Evolutionary conservation across 2,329 filamentous ascomycete genomes (phyloP).

Genomic region (Cladophialophora yegresii): DNA sequence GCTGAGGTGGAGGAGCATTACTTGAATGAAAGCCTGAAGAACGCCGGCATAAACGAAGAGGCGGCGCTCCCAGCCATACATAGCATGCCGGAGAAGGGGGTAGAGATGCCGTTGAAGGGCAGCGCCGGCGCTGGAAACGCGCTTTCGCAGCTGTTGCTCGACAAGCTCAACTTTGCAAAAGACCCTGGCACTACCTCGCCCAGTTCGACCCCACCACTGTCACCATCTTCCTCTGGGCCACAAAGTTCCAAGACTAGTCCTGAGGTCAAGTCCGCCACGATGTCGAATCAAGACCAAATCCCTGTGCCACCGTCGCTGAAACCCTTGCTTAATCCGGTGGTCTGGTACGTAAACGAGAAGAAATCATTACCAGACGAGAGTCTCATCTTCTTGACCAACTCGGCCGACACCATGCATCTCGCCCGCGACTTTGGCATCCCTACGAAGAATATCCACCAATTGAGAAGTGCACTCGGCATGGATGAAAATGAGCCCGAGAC

Average conservation of each 20-base stretch:
- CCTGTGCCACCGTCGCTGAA: conserved; percentile 46
- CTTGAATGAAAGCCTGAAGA: conserved; percentile 44
- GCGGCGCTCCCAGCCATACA: conserved; percentile 10
- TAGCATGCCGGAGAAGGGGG: conserved; percentile 22
- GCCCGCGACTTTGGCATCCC: conserved; percentile 52
- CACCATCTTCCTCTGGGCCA: conserved; percentile 46
- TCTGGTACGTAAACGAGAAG: conserved; percentile 49
- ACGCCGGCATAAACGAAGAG: conserved; percentile 20
- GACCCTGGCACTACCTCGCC: conserved; percentile 45
- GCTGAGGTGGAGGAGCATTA: conserved; percentile 49
- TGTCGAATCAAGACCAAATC: conserved; percentile 29
- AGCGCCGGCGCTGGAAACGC: conserved; percentile 39
- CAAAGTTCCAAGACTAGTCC: conserved; percentile 50
- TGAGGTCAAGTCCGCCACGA: conserved; percentile 41
- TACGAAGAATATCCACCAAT: conserved; percentile 52
- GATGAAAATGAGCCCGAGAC: conserved; percentile 51
- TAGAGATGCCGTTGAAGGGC: conserved; percentile 33
- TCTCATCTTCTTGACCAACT: conserved; percentile 49
- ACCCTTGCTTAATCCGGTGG: conserved; percentile 48
- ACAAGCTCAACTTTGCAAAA: conserved; percentile 52
- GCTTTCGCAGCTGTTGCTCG: conserved; percentile 52
- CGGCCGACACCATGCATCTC: conserved; percentile 47
- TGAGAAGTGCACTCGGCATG: conserved; percentile 51
- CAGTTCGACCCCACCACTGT: conserved; percentile 47
- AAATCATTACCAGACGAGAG: conserved; percentile 40